Evolutionary conservation across 2,329 filamentous ascomycete species (phyloP).

Genomic region (Penicillium sp.): DNA sequence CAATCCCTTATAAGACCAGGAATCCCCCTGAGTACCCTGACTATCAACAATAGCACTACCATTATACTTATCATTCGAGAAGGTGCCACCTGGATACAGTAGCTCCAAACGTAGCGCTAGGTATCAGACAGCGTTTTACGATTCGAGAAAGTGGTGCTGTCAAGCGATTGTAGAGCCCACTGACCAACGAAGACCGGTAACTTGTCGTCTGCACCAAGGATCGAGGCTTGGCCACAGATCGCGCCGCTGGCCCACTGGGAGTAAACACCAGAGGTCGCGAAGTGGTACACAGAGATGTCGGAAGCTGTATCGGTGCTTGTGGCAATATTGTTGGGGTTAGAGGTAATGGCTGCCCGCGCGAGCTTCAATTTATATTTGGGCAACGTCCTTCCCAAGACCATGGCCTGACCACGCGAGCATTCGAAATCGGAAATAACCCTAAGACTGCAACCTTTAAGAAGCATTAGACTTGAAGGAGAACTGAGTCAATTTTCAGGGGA

Average conservation of each 20-base stretch:
- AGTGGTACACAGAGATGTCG: constrained; percentile 31
- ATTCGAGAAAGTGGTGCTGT: constrained; percentile 22
- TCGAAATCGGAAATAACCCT: too few species aligned
- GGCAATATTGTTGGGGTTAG: not conserved
- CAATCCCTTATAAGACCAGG: not conserved
- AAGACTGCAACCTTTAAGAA: too few species aligned
- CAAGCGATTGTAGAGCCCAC: constrained; percentile 27
- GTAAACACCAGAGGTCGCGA: constrained; percentile 18
- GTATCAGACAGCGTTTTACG: constrained; percentile 20
- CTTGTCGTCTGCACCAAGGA: constrained; percentile 19
- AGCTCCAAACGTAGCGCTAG: constrained; percentile 18
- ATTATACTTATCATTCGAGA: constrained; percentile 28
- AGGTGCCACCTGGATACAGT: constrained; percentile 24
- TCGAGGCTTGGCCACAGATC: constrained; percentile 22
- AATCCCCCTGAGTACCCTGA: constrained; percentile 14
- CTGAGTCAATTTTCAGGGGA: too few species aligned
- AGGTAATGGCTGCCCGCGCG: not conserved
- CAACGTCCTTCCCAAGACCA: not conserved
- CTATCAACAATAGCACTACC: constrained; percentile 22
- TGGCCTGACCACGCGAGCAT: too few species aligned
- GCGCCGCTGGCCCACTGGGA: constrained; percentile 19
- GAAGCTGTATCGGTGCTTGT: constrained; percentile 23
- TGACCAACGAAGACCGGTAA: constrained; percentile 31
- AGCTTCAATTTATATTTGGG: not conserved
- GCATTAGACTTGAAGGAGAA: too few species aligned